phyloP scores from a whole-genome alignment of 2,329 filamentous ascomycete species.

The Ilyonectria destructans region DNA sequence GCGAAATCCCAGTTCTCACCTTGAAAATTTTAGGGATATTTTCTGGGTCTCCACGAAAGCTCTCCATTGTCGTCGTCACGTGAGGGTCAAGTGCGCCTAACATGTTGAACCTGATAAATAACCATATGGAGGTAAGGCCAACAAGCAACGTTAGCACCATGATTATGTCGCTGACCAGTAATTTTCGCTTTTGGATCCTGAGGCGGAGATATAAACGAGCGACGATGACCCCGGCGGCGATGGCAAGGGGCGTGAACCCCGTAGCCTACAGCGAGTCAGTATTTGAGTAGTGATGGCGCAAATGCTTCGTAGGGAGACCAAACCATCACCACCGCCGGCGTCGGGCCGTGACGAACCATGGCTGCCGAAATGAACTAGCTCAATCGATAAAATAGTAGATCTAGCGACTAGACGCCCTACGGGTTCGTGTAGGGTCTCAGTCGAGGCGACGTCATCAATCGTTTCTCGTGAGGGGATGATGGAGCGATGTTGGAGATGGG shows the following conservation, averaged over 20 bases:
- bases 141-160: slow-evolving; percentile 25
- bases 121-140: slow-evolving; percentile 6
- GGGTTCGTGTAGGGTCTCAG: too few relatives aligned
- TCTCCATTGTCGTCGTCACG: background rate
- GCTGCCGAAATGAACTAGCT: background rate
- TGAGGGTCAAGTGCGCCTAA: slow-evolving; percentile 33
- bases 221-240: slow-evolving; percentile 1
- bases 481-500: too few relatives aligned
- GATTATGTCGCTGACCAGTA: slow-evolving; percentile 26
- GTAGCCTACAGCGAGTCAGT: background rate
- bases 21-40: slow-evolving; percentile 9
- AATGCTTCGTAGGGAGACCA: background rate
- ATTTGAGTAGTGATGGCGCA: too few relatives aligned
- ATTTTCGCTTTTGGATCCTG: slow-evolving; percentile 28
- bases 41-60: background rate
- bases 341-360: background rate
- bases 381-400: background rate
- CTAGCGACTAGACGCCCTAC: too few relatives aligned
- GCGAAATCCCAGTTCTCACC: background rate
- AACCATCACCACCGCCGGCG: background rate
- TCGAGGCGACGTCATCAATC: too few relatives aligned
- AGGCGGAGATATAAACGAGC: slow-evolving; percentile 38
- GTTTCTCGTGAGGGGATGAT: too few relatives aligned
- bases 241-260: background rate
- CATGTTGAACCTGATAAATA: slow-evolving; percentile 16